Conservation (phyloP, 768 basidiomycete species). For the Suillus plorans region DNA sequence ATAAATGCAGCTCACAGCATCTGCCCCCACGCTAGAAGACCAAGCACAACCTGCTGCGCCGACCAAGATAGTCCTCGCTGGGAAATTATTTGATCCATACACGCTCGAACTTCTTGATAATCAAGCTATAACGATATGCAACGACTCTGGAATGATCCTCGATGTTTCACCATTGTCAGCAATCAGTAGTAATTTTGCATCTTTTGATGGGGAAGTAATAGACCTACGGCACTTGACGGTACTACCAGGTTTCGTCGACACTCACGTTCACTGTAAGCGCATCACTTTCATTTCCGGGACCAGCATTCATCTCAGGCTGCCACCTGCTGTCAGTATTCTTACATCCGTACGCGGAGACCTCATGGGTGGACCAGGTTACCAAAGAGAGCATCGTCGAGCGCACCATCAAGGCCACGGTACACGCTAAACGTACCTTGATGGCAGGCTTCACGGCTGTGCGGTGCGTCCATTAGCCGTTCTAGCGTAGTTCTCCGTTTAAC, state of each 20-base stretch:
- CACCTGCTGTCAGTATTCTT: constrained; percentile 46
- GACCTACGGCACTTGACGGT: constrained; percentile 49
- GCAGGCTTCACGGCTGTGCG: constrained; percentile 65
- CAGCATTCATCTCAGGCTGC: neutral
- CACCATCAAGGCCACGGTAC: constrained; percentile 58
- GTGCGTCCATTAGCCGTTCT: constrained; percentile 29
- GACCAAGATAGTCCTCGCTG: constrained; percentile 35
- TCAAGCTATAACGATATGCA: constrained; percentile 48
- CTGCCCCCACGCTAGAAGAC: neutral
- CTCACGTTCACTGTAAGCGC: constrained; percentile 53
- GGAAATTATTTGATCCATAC: constrained; percentile 52
- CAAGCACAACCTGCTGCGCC: constrained; percentile 9
- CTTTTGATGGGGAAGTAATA: constrained; percentile 33
- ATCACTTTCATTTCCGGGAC: constrained; percentile 3
- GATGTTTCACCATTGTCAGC: constrained; percentile 33
- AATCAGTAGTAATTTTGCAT: constrained; percentile 3
- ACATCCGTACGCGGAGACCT: constrained; percentile 57
- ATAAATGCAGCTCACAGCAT: neutral
- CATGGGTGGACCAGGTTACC: constrained; percentile 63
- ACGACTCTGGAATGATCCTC: constrained; percentile 46
- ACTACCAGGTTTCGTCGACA: constrained; percentile 58
- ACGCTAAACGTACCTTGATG: constrained; percentile 55
- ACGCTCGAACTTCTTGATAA: constrained; percentile 40
- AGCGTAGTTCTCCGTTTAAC: neutral
- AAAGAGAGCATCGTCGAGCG: constrained; percentile 59